Evolutionary conservation across 2,329 filamentous ascomycete genomes (phyloP).

Genomic region (Colletotrichum karsti): DNA sequence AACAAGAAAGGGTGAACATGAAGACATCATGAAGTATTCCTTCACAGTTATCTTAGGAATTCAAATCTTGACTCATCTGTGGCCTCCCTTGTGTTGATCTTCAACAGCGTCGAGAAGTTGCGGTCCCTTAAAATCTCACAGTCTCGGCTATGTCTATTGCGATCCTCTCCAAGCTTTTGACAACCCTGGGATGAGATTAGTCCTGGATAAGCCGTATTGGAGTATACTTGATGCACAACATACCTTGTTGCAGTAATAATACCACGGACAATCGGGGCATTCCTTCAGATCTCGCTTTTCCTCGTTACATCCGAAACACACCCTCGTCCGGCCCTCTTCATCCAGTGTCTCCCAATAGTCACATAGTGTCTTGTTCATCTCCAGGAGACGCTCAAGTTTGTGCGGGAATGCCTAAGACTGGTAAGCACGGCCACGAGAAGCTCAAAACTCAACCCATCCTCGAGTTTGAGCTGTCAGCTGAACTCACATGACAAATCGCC

Average conservation of each 20-base stretch:
- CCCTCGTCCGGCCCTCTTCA: background rate
- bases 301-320: background rate
- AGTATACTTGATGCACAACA: too few species aligned
- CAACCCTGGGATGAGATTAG: background rate
- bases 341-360: slow-evolving; percentile 6
- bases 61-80: background rate
- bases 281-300: background rate
- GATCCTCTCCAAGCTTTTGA: background rate
- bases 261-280: background rate
- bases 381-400: background rate
- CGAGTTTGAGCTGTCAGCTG: background rate
- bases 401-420: background rate
- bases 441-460: too few species aligned
- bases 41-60: background rate
- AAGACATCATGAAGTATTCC: too few species aligned
- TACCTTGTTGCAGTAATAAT: background rate
- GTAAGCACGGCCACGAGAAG: background rate
- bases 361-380: background rate
- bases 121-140: background rate
- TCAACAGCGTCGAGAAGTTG: background rate
- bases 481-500: background rate
- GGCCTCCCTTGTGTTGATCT: background rate
- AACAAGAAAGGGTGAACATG: too few species aligned
- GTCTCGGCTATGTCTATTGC: background rate
- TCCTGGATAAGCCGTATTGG: background rate